phyloP scores from a whole-genome alignment of 2,329 filamentous ascomycete species.

The Colletotrichum spinosum region DNA sequence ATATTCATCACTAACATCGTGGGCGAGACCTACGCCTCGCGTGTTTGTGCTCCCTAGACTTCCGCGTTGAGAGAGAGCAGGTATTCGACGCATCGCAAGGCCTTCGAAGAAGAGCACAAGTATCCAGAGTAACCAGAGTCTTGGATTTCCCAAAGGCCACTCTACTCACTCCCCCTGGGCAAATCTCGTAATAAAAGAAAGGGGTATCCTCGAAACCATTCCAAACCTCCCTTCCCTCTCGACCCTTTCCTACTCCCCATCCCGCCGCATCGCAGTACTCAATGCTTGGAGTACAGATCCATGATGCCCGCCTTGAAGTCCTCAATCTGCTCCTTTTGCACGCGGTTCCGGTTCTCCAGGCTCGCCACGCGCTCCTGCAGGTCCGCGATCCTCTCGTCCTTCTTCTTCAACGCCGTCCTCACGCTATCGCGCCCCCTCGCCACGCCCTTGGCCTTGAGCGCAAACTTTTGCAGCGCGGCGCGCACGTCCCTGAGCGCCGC shows the following conservation, averaged over 20 bases:
- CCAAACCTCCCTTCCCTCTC: not conserved
- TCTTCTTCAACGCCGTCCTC: slow-evolving; percentile 69
- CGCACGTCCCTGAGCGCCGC: slow-evolving; percentile 52
- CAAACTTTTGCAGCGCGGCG: slow-evolving; percentile 64
- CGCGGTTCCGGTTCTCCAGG: slow-evolving; percentile 52
- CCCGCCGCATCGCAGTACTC: not conserved
- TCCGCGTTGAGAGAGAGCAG: too few relatives aligned
- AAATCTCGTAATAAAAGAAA: not conserved
- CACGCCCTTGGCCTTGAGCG: slow-evolving; percentile 70
- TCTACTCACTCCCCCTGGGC: not conserved
- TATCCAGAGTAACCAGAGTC: not conserved
- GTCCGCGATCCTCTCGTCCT: slow-evolving; percentile 61
- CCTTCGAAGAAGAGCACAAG: too few relatives aligned
- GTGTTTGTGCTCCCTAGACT: too few relatives aligned
- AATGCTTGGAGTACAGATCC: slow-evolving; percentile 45
- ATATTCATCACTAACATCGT: too few relatives aligned
- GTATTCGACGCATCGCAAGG: too few relatives aligned
- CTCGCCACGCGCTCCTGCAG: slow-evolving; percentile 51
- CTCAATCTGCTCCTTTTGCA: slow-evolving; percentile 48
- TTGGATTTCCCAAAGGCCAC: not conserved
- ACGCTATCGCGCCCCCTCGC: slow-evolving; percentile 74
- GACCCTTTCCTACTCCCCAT: not conserved
- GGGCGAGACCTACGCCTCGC: too few relatives aligned
- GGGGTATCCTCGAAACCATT: slow-evolving; percentile 20
- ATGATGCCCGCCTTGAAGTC: slow-evolving; percentile 52